These are phyloP conservation scores for Paecilomyces dactylethromorphus DNA, from an alignment of 2,329 filamentous ascomycete species.

Conservation along the genomic window DNA sequence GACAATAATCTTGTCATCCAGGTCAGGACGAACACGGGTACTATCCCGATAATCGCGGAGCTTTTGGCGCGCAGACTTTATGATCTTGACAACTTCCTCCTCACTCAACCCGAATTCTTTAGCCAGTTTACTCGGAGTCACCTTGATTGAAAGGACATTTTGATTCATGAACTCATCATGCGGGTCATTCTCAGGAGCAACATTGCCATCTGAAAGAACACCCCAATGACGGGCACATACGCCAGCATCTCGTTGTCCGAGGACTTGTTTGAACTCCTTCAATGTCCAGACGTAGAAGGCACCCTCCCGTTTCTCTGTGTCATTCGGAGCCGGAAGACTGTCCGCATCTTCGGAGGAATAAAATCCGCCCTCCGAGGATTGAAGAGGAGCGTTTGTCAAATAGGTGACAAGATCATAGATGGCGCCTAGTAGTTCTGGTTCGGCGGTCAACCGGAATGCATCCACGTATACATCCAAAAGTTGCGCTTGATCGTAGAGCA, in stretches of 20 bases:
- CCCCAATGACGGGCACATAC: constrained; percentile 81
- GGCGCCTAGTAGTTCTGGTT: constrained; percentile 67
- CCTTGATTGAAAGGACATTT: constrained; percentile 73
- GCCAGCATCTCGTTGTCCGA: constrained; percentile 62
- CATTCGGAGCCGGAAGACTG: constrained; percentile 66
- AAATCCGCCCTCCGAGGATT: constrained; percentile 65
- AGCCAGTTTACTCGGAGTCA: constrained; percentile 62
- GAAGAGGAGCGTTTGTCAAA: constrained; percentile 64
- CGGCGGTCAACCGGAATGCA: constrained; percentile 65
- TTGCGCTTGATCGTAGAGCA: constrained; percentile 88
- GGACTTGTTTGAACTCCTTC: constrained; percentile 73
- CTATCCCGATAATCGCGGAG: constrained; percentile 65
- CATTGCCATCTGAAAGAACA: constrained; percentile 76
- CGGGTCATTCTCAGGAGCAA: constrained; percentile 72
- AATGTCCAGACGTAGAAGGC: constrained; percentile 93
- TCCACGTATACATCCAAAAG: constrained; percentile 79
- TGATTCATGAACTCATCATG: constrained; percentile 93
- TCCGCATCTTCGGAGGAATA: constrained; percentile 87
- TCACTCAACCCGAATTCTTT: constrained; percentile 67
- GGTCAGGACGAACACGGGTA: constrained; percentile 66
- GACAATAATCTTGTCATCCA: constrained; percentile 84
- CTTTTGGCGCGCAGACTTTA: constrained; percentile 61
- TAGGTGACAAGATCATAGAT: constrained; percentile 84
- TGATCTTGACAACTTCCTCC: constrained; percentile 60
- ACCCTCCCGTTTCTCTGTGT: constrained; percentile 78